Evolutionary conservation across 2,329 filamentous ascomycete genomes (phyloP).

Genomic region (Fusarium protoensiforme): DNA sequence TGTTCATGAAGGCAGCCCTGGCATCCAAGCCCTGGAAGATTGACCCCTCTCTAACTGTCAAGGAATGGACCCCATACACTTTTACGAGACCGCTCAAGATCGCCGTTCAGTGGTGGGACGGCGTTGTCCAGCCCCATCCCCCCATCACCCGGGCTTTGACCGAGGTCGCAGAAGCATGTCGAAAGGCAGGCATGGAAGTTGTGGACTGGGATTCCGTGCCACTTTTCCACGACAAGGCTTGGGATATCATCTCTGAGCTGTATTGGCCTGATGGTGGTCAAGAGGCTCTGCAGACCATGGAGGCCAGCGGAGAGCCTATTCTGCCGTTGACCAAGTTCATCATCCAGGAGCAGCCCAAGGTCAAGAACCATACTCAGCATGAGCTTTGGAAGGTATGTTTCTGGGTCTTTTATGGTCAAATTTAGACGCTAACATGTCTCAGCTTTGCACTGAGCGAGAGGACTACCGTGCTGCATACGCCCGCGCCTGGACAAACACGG

Average conservation of each 20-base stretch:
- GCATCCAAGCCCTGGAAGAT: conserved; percentile 47
- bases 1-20: conserved; percentile 49
- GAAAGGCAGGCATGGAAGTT: conserved; percentile 61
- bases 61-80: conserved; percentile 49
- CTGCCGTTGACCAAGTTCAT: conserved; percentile 68
- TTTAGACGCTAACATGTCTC: background rate
- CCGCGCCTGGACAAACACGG: conserved; percentile 52
- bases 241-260: conserved; percentile 56
- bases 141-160: conserved; percentile 67
- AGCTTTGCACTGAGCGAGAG: conserved; percentile 53
- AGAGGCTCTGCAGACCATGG: conserved; percentile 62
- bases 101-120: conserved; percentile 70
- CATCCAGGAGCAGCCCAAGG: conserved; percentile 61
- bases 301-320: conserved; percentile 66
- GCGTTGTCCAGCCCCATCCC: conserved; percentile 69
- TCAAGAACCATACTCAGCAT: conserved; percentile 52
- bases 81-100: conserved; percentile 63
- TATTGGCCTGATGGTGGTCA: conserved; percentile 71
- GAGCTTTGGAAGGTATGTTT: conserved; percentile 53
- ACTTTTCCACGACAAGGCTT: conserved; percentile 61
- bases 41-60: conserved; percentile 47
- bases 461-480: conserved; percentile 52
- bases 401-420: fast-evolving
- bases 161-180: conserved; percentile 63
- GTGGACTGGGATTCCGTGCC: conserved; percentile 64